Evolutionary conservation across 257 asterid genomes (phyloP).

Genomic region (Plantago major): DNA sequence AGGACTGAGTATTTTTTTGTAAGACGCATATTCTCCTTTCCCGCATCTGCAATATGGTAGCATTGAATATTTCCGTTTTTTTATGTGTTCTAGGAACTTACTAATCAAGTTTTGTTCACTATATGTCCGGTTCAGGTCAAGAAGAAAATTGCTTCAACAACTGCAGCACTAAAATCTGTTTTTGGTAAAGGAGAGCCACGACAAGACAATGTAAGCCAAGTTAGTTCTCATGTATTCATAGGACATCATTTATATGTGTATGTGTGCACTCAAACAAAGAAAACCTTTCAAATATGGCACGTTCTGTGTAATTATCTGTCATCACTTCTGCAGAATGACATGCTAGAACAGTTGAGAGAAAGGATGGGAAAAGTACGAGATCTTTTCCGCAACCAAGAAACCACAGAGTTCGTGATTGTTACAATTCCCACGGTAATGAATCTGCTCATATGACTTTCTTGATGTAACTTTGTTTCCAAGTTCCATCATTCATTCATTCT

Average conservation of each 20-base stretch:
- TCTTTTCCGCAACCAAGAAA: slow-evolving; percentile 57
- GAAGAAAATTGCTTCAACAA: slow-evolving; percentile 65
- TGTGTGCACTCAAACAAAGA: neutral
- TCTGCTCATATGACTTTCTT: slow-evolving; percentile 2
- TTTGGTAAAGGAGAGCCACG: slow-evolving; percentile 52
- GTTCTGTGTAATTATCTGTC: neutral
- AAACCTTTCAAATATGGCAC: too few relatives aligned
- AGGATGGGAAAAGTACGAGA: slow-evolving; percentile 68
- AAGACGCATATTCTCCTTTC: slow-evolving; percentile 1
- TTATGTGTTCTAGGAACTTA: neutral
- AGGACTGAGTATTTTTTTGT: neutral
- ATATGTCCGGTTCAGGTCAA: slow-evolving; percentile 40
- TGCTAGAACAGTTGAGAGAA: slow-evolving; percentile 57
- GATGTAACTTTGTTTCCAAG: too few relatives aligned
- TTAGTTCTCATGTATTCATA: neutral
- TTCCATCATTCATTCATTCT: neutral
- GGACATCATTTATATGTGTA: neutral
- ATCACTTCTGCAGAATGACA: slow-evolving; percentile 39
- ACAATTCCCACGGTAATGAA: slow-evolving; percentile 70
- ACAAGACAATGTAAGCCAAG: slow-evolving; percentile 40
- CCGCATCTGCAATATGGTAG: neutral
- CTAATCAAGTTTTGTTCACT: slow-evolving; percentile 7
- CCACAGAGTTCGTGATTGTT: slow-evolving; percentile 69
- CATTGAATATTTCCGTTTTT: neutral
- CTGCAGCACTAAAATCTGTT: slow-evolving; percentile 59